These are phyloP conservation scores for Ophiostoma ips DNA, from an alignment of 2,329 filamentous ascomycete species.

Conservation along the genomic window DNA sequence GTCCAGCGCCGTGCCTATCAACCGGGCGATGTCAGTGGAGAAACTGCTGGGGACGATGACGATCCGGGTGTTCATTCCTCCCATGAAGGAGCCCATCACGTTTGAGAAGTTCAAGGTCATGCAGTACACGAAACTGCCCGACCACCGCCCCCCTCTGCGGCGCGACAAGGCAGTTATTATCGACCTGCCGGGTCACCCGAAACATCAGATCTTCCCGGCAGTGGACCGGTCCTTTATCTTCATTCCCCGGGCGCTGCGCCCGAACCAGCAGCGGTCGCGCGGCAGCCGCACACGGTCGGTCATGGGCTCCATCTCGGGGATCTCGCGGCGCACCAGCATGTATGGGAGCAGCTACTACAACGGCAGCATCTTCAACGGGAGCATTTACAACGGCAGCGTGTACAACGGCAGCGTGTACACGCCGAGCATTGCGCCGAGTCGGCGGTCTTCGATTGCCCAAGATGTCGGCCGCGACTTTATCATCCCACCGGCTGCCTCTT, in stretches of 20 bases:
- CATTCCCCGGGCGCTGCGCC: slow-evolving; percentile 83
- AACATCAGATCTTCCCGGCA: slow-evolving; percentile 83
- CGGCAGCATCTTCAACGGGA: slow-evolving; percentile 44
- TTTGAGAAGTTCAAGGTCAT: slow-evolving; percentile 70
- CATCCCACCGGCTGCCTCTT: slow-evolving; percentile 68
- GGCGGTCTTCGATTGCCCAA: slow-evolving; percentile 64
- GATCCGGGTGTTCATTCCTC: slow-evolving; percentile 66
- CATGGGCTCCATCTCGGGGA: slow-evolving; percentile 51
- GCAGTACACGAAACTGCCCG: slow-evolving; percentile 85
- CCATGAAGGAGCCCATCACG: slow-evolving; percentile 55
- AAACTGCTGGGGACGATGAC: slow-evolving; percentile 73
- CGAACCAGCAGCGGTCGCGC: slow-evolving; percentile 72
- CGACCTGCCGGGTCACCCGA: slow-evolving; percentile 65
- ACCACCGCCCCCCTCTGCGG: slow-evolving; percentile 84
- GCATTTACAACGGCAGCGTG: slow-evolving; percentile 49
- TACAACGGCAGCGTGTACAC: slow-evolving; percentile 65
- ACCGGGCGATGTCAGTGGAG: slow-evolving; percentile 69
- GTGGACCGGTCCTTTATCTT: slow-evolving; percentile 92
- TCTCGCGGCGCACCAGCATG: slow-evolving; percentile 69
- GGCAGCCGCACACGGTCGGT: slow-evolving; percentile 63
- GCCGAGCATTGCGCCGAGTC: slow-evolving; percentile 75
- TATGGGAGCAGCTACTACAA: slow-evolving; percentile 47
- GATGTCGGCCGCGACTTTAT: slow-evolving; percentile 57
- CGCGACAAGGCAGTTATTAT: slow-evolving; percentile 94
- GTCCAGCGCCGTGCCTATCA: slow-evolving; percentile 50